Evolutionary conservation across 768 basidiomycete genomes (phyloP).

Genomic region (Suillus decipiens): DNA sequence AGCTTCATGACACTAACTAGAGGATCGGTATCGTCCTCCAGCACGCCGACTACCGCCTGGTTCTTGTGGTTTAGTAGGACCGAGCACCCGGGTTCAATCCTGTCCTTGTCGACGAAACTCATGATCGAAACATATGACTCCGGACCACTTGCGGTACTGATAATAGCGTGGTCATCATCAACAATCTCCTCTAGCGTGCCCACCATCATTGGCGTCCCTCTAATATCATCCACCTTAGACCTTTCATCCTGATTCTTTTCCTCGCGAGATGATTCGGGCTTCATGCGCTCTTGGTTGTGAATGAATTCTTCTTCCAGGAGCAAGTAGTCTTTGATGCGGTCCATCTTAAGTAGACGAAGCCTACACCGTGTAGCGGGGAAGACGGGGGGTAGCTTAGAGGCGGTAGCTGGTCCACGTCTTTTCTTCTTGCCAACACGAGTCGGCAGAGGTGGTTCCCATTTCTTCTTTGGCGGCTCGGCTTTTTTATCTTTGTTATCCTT

Average conservation of each 20-base stretch:
- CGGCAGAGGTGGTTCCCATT: slow-evolving; percentile 98
- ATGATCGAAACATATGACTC: slow-evolving; percentile 98
- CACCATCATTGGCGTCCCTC: slow-evolving; percentile 97
- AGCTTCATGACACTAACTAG: slow-evolving; percentile 98
- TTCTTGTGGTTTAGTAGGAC: slow-evolving; percentile 96
- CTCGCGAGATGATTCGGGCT: slow-evolving; percentile 84
- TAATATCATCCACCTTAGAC: slow-evolving; percentile 89
- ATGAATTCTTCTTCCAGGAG: slow-evolving; percentile 95
- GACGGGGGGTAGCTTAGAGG: slow-evolving; percentile 89
- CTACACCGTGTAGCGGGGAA: slow-evolving; percentile 95
- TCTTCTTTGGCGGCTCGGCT: slow-evolving; percentile 70
- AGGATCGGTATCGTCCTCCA: slow-evolving; percentile 94
- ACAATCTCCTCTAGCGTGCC: slow-evolving; percentile 98
- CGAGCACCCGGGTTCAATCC: slow-evolving; percentile 94
- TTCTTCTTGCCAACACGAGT: slow-evolving; percentile 98
- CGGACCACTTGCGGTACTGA: slow-evolving; percentile 91
- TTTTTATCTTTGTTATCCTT: slow-evolving; percentile 48
- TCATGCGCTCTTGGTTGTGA: slow-evolving; percentile 87
- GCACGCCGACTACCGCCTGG: slow-evolving; percentile 91
- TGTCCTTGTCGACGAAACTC: slow-evolving; percentile 97
- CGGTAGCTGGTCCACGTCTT: slow-evolving; percentile 84
- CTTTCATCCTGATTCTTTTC: slow-evolving; percentile 96
- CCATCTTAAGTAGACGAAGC: slow-evolving; percentile 92
- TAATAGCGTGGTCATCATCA: slow-evolving; percentile 99
- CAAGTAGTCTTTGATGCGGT: slow-evolving; percentile 97